Evolutionary conservation across 2,329 filamentous ascomycete genomes (phyloP).

Genomic region (Xylariaceae sp.): DNA sequence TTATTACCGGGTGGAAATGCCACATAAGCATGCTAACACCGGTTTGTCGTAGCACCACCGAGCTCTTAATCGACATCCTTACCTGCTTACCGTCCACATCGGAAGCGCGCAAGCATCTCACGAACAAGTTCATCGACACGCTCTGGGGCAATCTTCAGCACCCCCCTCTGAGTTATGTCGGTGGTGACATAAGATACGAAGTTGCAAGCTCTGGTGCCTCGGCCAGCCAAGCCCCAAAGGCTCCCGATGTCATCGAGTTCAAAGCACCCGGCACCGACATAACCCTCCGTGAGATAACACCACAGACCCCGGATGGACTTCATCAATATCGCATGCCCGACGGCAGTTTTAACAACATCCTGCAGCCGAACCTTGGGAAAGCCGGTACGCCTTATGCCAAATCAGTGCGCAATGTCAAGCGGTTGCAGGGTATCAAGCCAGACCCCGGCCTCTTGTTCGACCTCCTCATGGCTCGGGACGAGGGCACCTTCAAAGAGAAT

Average conservation of each 20-base stretch:
- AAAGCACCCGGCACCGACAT: slow-evolving; percentile 34
- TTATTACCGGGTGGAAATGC: too few relatives aligned
- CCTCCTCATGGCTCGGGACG: slow-evolving; percentile 55
- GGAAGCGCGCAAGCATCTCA: slow-evolving; percentile 34
- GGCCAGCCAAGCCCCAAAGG: slow-evolving; percentile 31
- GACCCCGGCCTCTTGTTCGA: slow-evolving; percentile 65
- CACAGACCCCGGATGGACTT: slow-evolving; percentile 33
- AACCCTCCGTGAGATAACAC: slow-evolving; percentile 33
- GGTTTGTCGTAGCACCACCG: slow-evolving; percentile 34
- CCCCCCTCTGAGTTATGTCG: slow-evolving; percentile 43
- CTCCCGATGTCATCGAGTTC: slow-evolving; percentile 35
- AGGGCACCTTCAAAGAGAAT: slow-evolving; percentile 51
- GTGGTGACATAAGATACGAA: slow-evolving; percentile 37
- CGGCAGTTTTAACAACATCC: slow-evolving; percentile 48
- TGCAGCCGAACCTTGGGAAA: slow-evolving; percentile 57
- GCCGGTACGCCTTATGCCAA: slow-evolving; percentile 65
- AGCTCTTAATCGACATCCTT: slow-evolving; percentile 36
- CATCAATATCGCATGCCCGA: slow-evolving; percentile 33
- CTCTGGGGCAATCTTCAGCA: slow-evolving; percentile 52
- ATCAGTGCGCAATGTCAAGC: slow-evolving; percentile 52
- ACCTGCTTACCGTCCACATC: slow-evolving; percentile 34
- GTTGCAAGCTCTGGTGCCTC: slow-evolving; percentile 28
- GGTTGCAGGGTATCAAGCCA: slow-evolving; percentile 55
- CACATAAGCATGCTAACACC: too few relatives aligned
- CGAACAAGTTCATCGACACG: slow-evolving; percentile 45